A percentile compares a stretch with the other conserved stretches of the same genome.
These are phyloP conservation scores for Arxiozyma slooffiae DNA, from an alignment of 1,139 yeast species.

Conservation along the genomic window DNA sequence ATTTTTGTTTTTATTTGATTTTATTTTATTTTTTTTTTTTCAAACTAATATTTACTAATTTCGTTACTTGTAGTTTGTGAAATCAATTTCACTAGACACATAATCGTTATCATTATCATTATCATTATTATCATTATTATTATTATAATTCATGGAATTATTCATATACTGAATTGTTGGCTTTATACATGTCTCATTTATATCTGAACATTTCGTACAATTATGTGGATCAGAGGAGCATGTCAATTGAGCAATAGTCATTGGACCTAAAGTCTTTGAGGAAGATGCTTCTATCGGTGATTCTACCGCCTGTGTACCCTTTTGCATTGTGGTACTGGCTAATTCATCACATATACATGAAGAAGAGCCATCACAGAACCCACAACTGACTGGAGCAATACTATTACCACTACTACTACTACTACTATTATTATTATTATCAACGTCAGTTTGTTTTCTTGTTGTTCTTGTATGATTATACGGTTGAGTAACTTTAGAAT, in stretches of 20 bases:
- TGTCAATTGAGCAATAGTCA: conserved; percentile 1
- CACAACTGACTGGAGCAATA: conserved; percentile 42
- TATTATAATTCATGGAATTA: too few relatives aligned
- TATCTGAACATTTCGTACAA: conserved; percentile 17
- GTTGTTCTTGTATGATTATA: neutral
- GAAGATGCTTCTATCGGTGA: neutral
- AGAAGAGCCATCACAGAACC: conserved; percentile 85
- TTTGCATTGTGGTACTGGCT: conserved; percentile 1
- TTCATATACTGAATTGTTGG: conserved; percentile 5
- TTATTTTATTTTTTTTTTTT: too few relatives aligned
- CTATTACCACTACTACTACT: neutral
- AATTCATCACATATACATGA: conserved; percentile 90
- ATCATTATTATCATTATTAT: neutral
- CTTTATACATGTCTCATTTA: conserved; percentile 13
- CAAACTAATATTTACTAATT: neutral
- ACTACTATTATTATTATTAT: neutral
- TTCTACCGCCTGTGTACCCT: neutral
- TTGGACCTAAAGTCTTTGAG: neutral
- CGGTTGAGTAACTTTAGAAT: neutral
- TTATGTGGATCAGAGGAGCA: conserved; percentile 12
- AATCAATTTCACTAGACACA: conserved; percentile 9
- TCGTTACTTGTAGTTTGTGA: conserved; percentile 4
- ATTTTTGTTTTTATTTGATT: too few relatives aligned
- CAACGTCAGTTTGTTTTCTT: neutral
- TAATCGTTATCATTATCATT: neutral